phyloP scores from a whole-genome alignment of 805 yeast species.

The Ogataea nonfermentans region DNA sequence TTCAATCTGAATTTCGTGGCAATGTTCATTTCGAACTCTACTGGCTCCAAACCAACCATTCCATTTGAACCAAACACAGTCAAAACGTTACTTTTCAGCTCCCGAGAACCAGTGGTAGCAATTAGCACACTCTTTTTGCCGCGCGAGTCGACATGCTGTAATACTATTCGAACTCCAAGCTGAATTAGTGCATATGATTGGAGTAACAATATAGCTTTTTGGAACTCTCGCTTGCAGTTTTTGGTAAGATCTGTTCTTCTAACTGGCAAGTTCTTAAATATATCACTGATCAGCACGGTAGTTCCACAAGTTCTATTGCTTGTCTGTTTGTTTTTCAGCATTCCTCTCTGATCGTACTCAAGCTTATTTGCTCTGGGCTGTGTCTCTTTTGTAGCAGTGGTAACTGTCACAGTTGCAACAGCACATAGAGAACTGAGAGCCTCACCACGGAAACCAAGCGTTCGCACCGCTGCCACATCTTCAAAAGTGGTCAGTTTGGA shows the following conservation, averaged over 20 bases:
- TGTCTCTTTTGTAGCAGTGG: constrained; percentile 45
- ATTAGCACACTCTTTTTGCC: constrained; percentile 55
- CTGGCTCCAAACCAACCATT: constrained; percentile 51
- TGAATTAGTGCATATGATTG: constrained; percentile 68
- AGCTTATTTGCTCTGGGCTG: constrained; percentile 60
- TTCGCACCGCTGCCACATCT: constrained; percentile 47
- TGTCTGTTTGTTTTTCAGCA: constrained; percentile 35
- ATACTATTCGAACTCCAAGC: constrained; percentile 55
- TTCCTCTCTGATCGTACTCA: constrained; percentile 56
- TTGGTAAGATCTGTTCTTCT: constrained; percentile 70
- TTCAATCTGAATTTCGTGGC: constrained; percentile 29
- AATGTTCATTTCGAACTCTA: constrained; percentile 44
- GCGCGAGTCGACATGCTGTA: constrained; percentile 48
- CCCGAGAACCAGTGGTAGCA: constrained; percentile 52
- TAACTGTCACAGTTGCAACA: constrained; percentile 46
- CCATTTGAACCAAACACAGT: constrained; percentile 72
- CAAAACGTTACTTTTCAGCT: constrained; percentile 56
- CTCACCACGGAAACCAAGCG: constrained; percentile 80
- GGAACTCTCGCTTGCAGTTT: constrained; percentile 67
- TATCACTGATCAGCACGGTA: constrained; percentile 48
- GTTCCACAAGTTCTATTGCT: constrained; percentile 71
- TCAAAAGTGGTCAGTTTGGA: constrained; percentile 61
- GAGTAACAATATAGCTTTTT: constrained; percentile 59
- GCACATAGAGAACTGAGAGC: constrained; percentile 72
- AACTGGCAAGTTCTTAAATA: constrained; percentile 78